These are phyloP conservation scores for Schizosaccharomyces japonicus DNA, from an alignment of 805 yeast genomes.

Conservation along the genomic window DNA sequence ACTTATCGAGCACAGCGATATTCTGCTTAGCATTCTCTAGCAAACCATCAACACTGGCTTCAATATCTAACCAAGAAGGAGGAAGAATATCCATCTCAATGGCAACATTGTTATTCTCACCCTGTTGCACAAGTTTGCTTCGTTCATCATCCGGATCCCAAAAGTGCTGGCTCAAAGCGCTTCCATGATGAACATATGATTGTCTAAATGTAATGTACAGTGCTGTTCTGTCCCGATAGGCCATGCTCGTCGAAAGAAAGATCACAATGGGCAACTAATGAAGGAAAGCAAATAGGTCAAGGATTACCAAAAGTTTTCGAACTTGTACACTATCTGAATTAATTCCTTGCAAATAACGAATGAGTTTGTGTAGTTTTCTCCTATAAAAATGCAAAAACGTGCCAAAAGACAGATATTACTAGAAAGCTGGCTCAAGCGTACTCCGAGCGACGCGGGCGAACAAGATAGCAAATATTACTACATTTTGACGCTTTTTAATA, in stretches of 20 bases:
- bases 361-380: too few species aligned
- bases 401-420: too few species aligned
- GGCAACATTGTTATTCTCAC: slow-evolving; percentile 12
- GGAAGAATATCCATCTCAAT: slow-evolving; percentile 46
- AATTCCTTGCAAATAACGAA: too few species aligned
- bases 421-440: too few species aligned
- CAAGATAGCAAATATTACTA: too few species aligned
- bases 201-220: not conserved
- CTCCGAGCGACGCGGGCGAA: too few species aligned
- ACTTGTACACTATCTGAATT: too few species aligned
- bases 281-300: too few species aligned
- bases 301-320: too few species aligned
- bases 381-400: too few species aligned
- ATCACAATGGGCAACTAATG: too few species aligned
- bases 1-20: slow-evolving; percentile 35
- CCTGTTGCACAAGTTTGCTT: not conserved
- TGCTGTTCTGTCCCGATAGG: slow-evolving; percentile 4
- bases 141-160: slow-evolving; percentile 3
- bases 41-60: slow-evolving; percentile 44
- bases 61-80: slow-evolving; percentile 55
- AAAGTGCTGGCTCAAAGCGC: not conserved
- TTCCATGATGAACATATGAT: slow-evolving; percentile 1
- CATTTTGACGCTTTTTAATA: too few species aligned
- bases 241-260: not conserved
- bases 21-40: slow-evolving; percentile 20